Evolutionary conservation across 2,329 filamentous ascomycete genomes (phyloP), one percentile per base, ranked within the genome.

Genomic region (Alternaria ventricosa): DNA sequence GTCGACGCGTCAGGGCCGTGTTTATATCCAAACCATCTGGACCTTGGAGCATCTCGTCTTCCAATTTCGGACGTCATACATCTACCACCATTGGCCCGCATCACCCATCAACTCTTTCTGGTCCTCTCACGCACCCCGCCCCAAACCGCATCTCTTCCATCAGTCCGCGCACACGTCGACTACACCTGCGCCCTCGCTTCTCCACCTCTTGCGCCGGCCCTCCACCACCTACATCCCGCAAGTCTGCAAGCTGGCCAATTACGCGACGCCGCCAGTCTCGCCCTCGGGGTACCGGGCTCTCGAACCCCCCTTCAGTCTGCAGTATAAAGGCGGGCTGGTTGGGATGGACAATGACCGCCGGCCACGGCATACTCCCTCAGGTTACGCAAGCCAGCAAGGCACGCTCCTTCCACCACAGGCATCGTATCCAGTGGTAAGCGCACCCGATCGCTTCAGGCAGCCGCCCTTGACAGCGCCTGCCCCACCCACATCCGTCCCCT

Each of bases 271-370:
- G 80, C 86, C 87, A 83, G 83, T 88, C 80, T 88, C 88, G 84
- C 89, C 88, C 84, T 86, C 85, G 84, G 86, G 86, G 83, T 86
- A 87, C 84, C 87, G 86, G 85, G 80, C 77, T 75, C 80, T 80
- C 78, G 88, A 87, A 85, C 85, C 86, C 82, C 84, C 84, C 82
- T 82, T 85, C 82, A 84, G 83, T 82, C 83, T 84, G 80, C 83
- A 83, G 81, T 79, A 81, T 76, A 81, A 82, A 79, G 81, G 85
- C 80, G 80, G 83, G 79, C 81, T 83, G 76, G 79, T 84, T 84
- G 89, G 88, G 79, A 96, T 96, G 92, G 92, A 95, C 82, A 88
- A 90, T 84, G 88, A 87, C 82, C 88, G 87, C 78, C 86, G 88
- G 77, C 87, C 89, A 84, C 90, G 91, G 87, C 90, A 91, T 84